Conservation (phyloP, 2,329 filamentous ascomycete species). For the Capronia epimyces region DNA sequence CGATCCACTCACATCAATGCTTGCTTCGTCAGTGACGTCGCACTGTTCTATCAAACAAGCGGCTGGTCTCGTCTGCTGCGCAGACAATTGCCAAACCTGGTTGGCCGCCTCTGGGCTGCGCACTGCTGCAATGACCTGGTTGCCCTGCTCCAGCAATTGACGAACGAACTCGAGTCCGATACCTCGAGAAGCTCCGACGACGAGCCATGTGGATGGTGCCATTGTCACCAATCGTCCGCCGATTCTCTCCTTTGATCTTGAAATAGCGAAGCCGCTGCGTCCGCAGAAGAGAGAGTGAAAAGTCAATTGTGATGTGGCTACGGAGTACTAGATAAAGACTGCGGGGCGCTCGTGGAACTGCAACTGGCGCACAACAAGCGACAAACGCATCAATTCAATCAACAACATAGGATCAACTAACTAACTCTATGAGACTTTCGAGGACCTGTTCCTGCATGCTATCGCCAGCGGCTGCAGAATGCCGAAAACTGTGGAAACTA, state of each 20-base stretch:
- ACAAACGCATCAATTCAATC: not conserved
- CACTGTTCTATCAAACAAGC: constrained; percentile 45
- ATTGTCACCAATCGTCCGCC: not conserved
- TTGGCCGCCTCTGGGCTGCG: constrained; percentile 41
- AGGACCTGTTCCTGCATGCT: no score
- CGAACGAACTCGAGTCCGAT: constrained; percentile 50
- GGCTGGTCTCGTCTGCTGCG: constrained; percentile 24
- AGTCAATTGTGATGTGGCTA: not conserved
- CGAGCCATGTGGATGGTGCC: constrained; percentile 31
- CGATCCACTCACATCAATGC: constrained; percentile 42
- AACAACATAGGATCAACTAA: no score
- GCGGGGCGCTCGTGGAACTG: not conserved
- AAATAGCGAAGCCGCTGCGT: not conserved
- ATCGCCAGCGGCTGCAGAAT: no score
- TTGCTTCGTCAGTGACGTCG: constrained; percentile 50
- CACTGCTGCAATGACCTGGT: constrained; percentile 50
- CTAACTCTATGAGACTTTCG: not conserved
- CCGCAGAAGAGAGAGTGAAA: not conserved
- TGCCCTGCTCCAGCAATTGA: constrained; percentile 44
- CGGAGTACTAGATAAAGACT: not conserved
- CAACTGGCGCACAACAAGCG: not conserved
- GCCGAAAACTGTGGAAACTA: not conserved
- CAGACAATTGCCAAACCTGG: constrained; percentile 41
- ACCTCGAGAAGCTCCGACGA: constrained; percentile 34
- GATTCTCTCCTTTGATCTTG: not conserved